Percentiles rank a stretch among this genome's conserved stretches.
Conservation (phyloP, 148 eudicot genomes). For the Cornus controversa region DNA sequence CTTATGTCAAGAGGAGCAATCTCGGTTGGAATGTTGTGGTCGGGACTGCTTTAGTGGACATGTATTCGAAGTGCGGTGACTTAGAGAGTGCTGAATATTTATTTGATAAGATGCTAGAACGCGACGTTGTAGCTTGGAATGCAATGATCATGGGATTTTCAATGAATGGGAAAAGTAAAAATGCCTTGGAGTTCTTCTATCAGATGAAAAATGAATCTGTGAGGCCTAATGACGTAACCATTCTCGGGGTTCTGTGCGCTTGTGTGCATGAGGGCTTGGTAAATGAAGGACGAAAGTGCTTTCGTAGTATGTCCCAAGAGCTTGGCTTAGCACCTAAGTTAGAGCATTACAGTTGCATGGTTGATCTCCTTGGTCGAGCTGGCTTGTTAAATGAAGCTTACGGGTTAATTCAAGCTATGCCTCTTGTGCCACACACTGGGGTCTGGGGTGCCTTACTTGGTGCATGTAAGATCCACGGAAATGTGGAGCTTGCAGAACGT, state of each 20-base stretch:
- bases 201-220: conserved; percentile 17
- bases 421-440: conserved; percentile 15
- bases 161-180: conserved; percentile 20
- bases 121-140: conserved; percentile 26
- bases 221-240: conserved; percentile 16
- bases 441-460: conserved; percentile 23
- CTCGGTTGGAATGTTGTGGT: conserved; percentile 5
- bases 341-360: conserved; percentile 24
- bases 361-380: conserved; percentile 25
- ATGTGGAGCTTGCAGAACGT: conserved; percentile 19
- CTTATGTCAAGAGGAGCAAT: conserved; percentile 17
- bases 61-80: conserved; percentile 26
- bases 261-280: conserved; percentile 23
- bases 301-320: conserved; percentile 12
- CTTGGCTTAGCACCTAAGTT: conserved; percentile 14
- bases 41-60: conserved; percentile 23
- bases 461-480: conserved; percentile 22
- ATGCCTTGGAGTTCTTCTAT: conserved; percentile 4
- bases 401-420: conserved; percentile 12
- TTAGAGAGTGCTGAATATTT: conserved; percentile 20
- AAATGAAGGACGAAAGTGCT: conserved; percentile 12
- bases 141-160: conserved; percentile 24
- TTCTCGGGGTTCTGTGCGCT: conserved; percentile 24
- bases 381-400: conserved; percentile 19
- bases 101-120: conserved; percentile 9